phyloP scores from a whole-genome alignment of 202 grass and related monocot species.

The Zoysia matrella region DNA sequence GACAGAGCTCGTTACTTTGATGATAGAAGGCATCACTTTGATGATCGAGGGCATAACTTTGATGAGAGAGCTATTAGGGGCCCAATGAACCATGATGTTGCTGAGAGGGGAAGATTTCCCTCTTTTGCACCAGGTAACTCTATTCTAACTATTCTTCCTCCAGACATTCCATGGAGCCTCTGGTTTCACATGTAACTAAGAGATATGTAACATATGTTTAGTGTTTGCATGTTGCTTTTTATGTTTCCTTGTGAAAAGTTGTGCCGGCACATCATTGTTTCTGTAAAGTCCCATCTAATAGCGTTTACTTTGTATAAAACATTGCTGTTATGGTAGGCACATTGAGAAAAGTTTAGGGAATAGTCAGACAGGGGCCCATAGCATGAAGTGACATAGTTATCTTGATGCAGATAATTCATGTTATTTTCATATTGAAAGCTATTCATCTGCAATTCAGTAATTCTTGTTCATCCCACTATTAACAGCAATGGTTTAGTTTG shows the following conservation, averaged over 20 bases:
- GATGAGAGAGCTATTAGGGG: constrained; percentile 73
- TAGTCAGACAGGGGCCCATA: background rate
- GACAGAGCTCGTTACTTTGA: constrained; percentile 44
- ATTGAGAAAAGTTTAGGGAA: background rate
- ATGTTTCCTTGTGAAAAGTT: background rate
- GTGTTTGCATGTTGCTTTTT: background rate
- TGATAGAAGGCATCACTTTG: constrained; percentile 40
- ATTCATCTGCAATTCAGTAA: background rate
- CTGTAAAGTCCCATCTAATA: constrained; percentile 2
- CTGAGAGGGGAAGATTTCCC: constrained; percentile 55
- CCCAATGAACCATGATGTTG: constrained; percentile 57
- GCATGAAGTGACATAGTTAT: background rate
- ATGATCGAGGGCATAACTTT: constrained; percentile 54
- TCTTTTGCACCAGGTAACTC: constrained; percentile 52
- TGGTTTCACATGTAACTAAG: constrained; percentile 55
- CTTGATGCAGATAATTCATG: background rate
- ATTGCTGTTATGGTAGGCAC: background rate
- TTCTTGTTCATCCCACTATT: constrained; percentile 1
- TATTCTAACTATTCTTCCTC: constrained; percentile 51
- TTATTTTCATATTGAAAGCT: background rate
- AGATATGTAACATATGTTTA: constrained; percentile 38
- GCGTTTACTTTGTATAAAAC: background rate
- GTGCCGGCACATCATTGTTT: constrained; percentile 4
- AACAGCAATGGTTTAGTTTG: background rate
- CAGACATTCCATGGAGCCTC: constrained; percentile 62